phyloP scores from a whole-genome alignment of 176 grass and related monocot genomes.

The Avena eriantha region DNA sequence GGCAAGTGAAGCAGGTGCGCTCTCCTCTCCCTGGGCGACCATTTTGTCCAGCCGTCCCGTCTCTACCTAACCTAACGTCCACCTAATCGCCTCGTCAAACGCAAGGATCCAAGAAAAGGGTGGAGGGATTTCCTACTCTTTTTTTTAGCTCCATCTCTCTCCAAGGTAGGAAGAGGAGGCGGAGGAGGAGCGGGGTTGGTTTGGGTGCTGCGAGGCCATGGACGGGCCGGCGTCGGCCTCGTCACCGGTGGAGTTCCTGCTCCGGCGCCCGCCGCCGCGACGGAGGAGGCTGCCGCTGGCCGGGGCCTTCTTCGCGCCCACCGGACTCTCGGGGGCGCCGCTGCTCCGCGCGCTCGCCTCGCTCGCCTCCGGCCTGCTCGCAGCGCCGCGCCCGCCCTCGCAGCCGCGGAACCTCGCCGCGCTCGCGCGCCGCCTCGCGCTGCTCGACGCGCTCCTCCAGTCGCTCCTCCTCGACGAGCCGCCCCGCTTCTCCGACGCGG shows the following conservation, averaged over 20 bases:
- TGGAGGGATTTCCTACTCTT: not conserved
- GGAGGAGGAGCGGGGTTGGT: not conserved
- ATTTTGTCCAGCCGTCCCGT: constrained; percentile 23
- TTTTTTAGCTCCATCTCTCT: not conserved
- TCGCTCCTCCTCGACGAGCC: constrained; percentile 59
- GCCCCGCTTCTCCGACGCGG: constrained; percentile 50
- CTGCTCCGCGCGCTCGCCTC: constrained; percentile 73
- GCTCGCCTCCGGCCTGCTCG: constrained; percentile 44
- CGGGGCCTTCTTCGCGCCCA: constrained; percentile 75
- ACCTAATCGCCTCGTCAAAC: constrained; percentile 34
- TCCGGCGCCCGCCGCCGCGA: constrained; percentile 33
- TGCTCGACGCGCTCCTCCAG: constrained; percentile 59
- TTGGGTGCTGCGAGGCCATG: not conserved
- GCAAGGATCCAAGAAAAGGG: constrained; percentile 29
- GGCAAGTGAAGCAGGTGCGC: too few species aligned
- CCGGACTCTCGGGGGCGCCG: constrained; percentile 43
- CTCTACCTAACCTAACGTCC: constrained; percentile 40
- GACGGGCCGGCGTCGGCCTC: constrained; percentile 43
- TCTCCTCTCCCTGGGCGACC: not conserved
- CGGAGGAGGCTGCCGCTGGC: constrained; percentile 62
- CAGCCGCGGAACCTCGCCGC: constrained; percentile 64
- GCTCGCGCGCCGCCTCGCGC: constrained; percentile 39
- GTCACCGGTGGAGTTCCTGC: constrained; percentile 83
- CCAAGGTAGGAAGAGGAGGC: not conserved
- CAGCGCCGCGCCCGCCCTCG: constrained; percentile 25